phyloP scores from a whole-genome alignment of 352 stramenopile species.

The Globisporangium apiculatum region DNA sequence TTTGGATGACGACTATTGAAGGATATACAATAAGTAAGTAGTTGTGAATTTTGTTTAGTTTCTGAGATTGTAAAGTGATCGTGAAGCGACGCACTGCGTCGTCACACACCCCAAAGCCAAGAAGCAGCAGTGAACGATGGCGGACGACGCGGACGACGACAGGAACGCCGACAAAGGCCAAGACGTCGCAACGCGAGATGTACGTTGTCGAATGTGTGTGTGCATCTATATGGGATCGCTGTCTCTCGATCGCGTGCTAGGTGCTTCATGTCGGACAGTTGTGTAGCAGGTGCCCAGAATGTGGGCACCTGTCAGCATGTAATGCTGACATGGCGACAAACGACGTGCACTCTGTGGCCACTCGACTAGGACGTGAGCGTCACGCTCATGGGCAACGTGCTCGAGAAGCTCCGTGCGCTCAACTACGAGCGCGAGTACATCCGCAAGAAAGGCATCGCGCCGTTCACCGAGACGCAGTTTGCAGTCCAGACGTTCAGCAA shows the following conservation, averaged over 20 bases:
- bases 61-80: too few species aligned
- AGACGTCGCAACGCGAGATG: neutral
- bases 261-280: too few species aligned
- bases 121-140: neutral
- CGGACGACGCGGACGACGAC: neutral
- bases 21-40: too few species aligned
- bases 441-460: slow-evolving; percentile 65
- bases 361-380: slow-evolving; percentile 57
- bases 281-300: too few species aligned
- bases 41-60: too few species aligned
- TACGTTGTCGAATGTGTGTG: neutral
- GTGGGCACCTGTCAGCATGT: too few species aligned
- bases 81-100: too few species aligned
- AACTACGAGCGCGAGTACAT: slow-evolving; percentile 71
- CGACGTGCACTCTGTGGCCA: neutral
- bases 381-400: slow-evolving; percentile 75
- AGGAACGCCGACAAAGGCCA: neutral
- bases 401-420: slow-evolving; percentile 78
- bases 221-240: neutral
- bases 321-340: neutral
- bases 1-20: too few species aligned
- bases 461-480: slow-evolving; percentile 74
- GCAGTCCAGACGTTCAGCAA: slow-evolving; percentile 40
- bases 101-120: neutral
- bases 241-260: neutral